Evolutionary conservation across 441 rosid species (phyloP).

Genomic region (Populus hybrid): DNA sequence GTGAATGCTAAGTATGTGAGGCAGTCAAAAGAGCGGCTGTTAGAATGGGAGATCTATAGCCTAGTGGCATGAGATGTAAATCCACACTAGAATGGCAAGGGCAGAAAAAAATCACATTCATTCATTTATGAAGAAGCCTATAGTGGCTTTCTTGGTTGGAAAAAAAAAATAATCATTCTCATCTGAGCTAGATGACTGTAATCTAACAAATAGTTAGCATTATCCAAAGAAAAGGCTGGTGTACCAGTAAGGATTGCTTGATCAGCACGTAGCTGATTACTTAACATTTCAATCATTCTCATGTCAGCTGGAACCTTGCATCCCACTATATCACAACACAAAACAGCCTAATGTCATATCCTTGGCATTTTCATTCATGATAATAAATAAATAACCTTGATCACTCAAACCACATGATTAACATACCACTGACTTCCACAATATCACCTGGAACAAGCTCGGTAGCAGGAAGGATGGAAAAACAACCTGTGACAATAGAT

Average conservation of each 20-base stretch:
- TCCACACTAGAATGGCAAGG: background rate
- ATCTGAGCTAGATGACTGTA: background rate
- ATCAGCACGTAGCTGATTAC: conserved; percentile 87
- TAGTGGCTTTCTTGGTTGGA: background rate
- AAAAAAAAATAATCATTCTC: background rate
- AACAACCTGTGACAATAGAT: conserved; percentile 66
- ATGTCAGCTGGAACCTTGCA: conserved; percentile 98
- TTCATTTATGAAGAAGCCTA: too few species aligned
- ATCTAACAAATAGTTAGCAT: background rate
- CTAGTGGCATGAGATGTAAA: background rate
- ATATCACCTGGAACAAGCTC: conserved; percentile 97
- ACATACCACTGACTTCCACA: conserved; percentile 88
- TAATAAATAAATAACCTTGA: conserved; percentile 7
- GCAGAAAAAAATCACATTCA: too few species aligned
- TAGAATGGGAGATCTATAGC: background rate
- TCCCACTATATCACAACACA: conserved; percentile 61
- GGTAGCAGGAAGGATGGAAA: conserved; percentile 91
- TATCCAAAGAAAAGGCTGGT: conserved; percentile 12
- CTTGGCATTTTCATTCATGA: conserved; percentile 13
- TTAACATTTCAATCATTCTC: conserved; percentile 94
- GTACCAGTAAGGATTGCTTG: conserved; percentile 98
- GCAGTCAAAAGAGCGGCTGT: background rate
- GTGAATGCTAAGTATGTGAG: background rate
- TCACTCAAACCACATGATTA: conserved; percentile 13
- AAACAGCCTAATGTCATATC: conserved; percentile 23